Base-by-base conservation (phyloP, 306 rosid genomes). In the Cyclanthera cordifolia region DNA sequence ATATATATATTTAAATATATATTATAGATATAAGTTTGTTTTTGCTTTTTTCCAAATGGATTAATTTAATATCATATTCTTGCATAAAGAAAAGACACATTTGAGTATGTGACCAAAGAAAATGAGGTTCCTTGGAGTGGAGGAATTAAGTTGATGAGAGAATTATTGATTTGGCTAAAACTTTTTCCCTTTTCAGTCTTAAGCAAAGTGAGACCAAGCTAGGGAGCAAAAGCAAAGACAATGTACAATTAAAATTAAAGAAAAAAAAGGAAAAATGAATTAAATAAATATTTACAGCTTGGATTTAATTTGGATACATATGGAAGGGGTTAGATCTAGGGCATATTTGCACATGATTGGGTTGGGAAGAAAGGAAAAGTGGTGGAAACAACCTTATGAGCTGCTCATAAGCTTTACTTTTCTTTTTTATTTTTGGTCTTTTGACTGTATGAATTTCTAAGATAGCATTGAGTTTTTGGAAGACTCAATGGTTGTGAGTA, bases 171-270 rank as follows among this genome's bases (percentile, higher is more conserved):
- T 13, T 41, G 60, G 0, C 57, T 59, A 72, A 19, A 59, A 67
- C 55, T 74, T 56, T 73, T 4, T 16, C 25, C 27, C 73, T 81
- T 75, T 85, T 79, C 93, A 82, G 86, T 91, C 86, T 85, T 80
- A 78, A 63, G 67, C 74, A 82, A 82, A 72, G 74, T 15, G 52
- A 59, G 75, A 73, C 53, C 52, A 48, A 59, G 70, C 68, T 45
- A 51, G 13, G 25, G 13, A 13, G 58, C n/a, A n/a, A n/a, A n/a
- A n/a, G n/a, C n/a, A n/a, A 43, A 45, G 37, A 17, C 34, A 55
- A 13, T 10, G 24, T 30, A 32, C 47, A 34, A n/a, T 37, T 43
- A 1, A 4, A 37, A 37, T n/a, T n/a, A n/a, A n/a, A n/a, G n/a
- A n/a, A n/a, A n/a, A n/a, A n/a, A n/a, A n/a, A n/a, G n/a, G n/a